These are phyloP conservation scores for Thermoascus crustaceus DNA, from an alignment of 2,329 filamentous ascomycete genomes.

Conservation along the genomic window DNA sequence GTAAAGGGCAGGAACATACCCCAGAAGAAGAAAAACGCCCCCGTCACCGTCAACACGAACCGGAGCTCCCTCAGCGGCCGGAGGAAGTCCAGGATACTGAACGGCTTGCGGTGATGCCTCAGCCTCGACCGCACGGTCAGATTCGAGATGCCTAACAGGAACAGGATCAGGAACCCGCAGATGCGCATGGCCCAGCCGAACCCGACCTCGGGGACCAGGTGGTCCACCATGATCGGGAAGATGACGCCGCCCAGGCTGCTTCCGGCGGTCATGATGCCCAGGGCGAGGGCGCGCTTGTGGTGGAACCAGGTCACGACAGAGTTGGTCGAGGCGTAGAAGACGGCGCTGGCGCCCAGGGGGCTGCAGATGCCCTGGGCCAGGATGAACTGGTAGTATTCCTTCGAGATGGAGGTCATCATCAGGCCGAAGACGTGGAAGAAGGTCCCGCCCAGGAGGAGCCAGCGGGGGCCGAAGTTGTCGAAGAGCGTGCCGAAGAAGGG, in stretches of 20 bases:
- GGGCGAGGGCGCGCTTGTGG: constrained; percentile 44
- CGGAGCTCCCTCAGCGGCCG: constrained; percentile 16
- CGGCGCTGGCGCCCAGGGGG: constrained; percentile 41
- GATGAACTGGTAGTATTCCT: constrained; percentile 50
- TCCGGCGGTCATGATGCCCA: constrained; percentile 48
- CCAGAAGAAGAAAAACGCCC: constrained; percentile 40
- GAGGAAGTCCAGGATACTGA: constrained; percentile 13
- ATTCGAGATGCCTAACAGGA: constrained; percentile 45
- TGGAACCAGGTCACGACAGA: constrained; percentile 45
- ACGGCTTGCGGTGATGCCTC: constrained; percentile 15
- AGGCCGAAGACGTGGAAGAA: constrained; percentile 50
- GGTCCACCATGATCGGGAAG: constrained; percentile 54
- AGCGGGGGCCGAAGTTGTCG: constrained; percentile 6
- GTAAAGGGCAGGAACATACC: constrained; percentile 54
- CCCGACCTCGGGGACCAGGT: constrained; percentile 45
- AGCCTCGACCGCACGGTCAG: constrained; percentile 45
- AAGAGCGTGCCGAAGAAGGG: constrained; percentile 15
- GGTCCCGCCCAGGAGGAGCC: constrained; percentile 33
- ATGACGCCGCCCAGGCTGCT: constrained; percentile 52
- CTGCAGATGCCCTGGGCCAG: constrained; percentile 49
- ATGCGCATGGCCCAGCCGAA: constrained; percentile 53
- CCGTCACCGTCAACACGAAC: constrained; percentile 15
- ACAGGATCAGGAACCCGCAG: constrained; percentile 53
- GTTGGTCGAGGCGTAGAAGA: constrained; percentile 40
- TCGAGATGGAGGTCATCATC: constrained; percentile 50